These are phyloP conservation scores for Colletotrichum orchidophilum DNA, from an alignment of 2,329 filamentous ascomycete genomes.

Conservation along the genomic window DNA sequence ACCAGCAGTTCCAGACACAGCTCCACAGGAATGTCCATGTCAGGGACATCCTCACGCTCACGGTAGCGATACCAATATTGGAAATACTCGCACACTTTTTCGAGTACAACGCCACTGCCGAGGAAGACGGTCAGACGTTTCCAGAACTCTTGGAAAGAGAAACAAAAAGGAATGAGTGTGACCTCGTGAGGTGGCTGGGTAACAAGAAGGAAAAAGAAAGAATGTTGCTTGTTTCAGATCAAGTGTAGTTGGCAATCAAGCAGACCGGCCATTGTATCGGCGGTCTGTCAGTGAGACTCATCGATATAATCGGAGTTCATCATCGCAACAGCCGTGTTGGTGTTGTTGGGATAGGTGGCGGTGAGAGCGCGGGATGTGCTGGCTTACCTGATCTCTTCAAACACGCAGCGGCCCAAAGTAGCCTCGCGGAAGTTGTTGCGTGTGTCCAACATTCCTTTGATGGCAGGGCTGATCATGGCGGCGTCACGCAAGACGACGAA, in stretches of 20 bases:
- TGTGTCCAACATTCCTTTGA: slow-evolving; percentile 79
- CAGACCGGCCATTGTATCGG: slow-evolving; percentile 50
- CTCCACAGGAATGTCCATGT: slow-evolving; percentile 84
- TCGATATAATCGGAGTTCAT: slow-evolving; percentile 43
- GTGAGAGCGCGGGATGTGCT: slow-evolving; percentile 5
- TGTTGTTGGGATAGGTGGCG: slow-evolving; percentile 41
- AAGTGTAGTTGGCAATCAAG: slow-evolving; percentile 69
- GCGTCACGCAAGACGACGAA: slow-evolving; percentile 79
- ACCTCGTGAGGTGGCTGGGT: slow-evolving; percentile 16
- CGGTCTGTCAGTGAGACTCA: slow-evolving; percentile 60
- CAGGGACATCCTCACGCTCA: slow-evolving; percentile 76
- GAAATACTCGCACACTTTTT: slow-evolving; percentile 85
- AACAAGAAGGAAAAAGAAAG: slow-evolving; percentile 15
- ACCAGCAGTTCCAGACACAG: slow-evolving; percentile 81
- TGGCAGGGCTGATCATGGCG: slow-evolving; percentile 73
- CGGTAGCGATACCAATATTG: slow-evolving; percentile 83
- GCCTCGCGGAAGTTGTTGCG: slow-evolving; percentile 75
- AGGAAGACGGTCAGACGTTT: slow-evolving; percentile 36
- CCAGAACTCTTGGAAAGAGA: slow-evolving; percentile 10
- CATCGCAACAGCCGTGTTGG: slow-evolving; percentile 12
- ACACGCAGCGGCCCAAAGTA: slow-evolving; percentile 69
- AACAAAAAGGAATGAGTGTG: slow-evolving; percentile 5
- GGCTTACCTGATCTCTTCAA: slow-evolving; percentile 79
- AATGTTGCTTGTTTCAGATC: slow-evolving; percentile 61
- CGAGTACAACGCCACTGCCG: slow-evolving; percentile 74